Base-by-base conservation (phyloP, 495 filamentous ascomycete genomes). In the Penicillium arizonense region DNA sequence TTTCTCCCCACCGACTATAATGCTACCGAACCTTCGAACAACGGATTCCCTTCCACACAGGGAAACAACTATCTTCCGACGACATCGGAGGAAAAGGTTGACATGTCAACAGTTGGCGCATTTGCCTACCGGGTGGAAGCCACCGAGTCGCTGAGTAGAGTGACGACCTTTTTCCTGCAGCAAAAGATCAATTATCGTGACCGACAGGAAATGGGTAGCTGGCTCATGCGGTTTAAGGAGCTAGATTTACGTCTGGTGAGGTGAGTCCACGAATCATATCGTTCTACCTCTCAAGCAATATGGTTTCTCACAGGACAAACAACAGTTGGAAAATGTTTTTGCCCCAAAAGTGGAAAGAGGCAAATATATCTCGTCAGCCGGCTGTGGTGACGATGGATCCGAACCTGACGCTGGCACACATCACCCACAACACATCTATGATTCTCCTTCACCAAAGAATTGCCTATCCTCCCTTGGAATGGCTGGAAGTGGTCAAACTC, bases 401-500 rank as follows among this genome's bases (percentile, higher is more conserved):
- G 1, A 76, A 76, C 43, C 61, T 75, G 2, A 75, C 73, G 0
- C 55, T 77, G 10, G 74, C 74, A 1, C 71, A 77, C 47, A 61
- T 77, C 35, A 77, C 73, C 1, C 75, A 78, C 36, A 78, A 78
- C 35, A 67, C 75, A 13, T 67, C 74, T 3, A 69, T 73, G 56
- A 72, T 78, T 21, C 55, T 77, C 0, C 54, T 78, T 1, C 75
- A 78, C 35, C 75, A 78, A 40, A 55, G 56, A 1, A 76, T 78
- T 37, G 74, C 73, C 2, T 78, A 72, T 37, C 73, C 73, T 18
- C 18, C 18, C 18, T 18, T 18, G 18, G 18, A 18, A 18, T 18
- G 18, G 18, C 1, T 18, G 18, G 18, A 18, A 18, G 18, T 18
- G 18, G 18, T 18, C 18, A 18, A 18, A 18, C 18, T 18, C 18